Conservation (phyloP, 108 stramenopile species). For the Ochromonas danica region DNA sequence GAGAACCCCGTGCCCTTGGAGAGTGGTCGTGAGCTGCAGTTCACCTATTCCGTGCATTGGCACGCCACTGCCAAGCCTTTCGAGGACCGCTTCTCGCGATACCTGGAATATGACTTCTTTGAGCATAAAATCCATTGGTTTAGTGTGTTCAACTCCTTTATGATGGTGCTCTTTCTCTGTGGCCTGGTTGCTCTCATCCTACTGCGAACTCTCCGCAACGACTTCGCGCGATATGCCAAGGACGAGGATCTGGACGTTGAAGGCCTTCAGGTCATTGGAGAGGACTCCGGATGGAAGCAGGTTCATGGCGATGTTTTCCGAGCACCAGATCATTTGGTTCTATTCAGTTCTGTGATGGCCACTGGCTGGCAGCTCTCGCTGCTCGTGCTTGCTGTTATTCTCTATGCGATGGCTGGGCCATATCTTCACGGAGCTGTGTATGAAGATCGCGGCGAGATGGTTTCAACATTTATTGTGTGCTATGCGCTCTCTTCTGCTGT, state of each 20-base stretch:
- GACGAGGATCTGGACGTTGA: conserved; percentile 67
- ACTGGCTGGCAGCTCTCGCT: conserved; percentile 91
- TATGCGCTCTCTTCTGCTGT: conserved; percentile 82
- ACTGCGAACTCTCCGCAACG: conserved; percentile 55
- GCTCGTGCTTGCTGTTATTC: conserved; percentile 81
- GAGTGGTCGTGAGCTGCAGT: conserved; percentile 64
- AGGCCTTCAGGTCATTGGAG: conserved; percentile 59
- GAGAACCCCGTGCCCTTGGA: conserved; percentile 74
- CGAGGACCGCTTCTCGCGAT: conserved; percentile 82
- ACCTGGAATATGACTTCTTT: conserved; percentile 92
- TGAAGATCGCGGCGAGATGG: conserved; percentile 89
- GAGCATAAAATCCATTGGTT: conserved; percentile 89
- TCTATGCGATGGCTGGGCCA: conserved; percentile 78
- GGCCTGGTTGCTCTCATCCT: conserved; percentile 59
- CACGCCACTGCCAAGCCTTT: conserved; percentile 67
- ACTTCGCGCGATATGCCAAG: conserved; percentile 82
- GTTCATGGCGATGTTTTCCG: conserved; percentile 98
- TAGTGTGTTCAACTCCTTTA: conserved; percentile 60
- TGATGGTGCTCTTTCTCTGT: conserved; percentile 64
- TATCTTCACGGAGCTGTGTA: conserved; percentile 84
- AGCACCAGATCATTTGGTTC: conserved; percentile 70
- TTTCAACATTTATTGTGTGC: conserved; percentile 77
- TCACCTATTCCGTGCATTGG: conserved; percentile 75
- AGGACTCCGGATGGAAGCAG: conserved; percentile 95
- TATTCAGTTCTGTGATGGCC: conserved; percentile 85